Percentiles rank a stretch among this genome's conserved stretches.
Evolutionary conservation across 257 asterid species (phyloP).

Genomic region (Sherardia arvensis): DNA sequence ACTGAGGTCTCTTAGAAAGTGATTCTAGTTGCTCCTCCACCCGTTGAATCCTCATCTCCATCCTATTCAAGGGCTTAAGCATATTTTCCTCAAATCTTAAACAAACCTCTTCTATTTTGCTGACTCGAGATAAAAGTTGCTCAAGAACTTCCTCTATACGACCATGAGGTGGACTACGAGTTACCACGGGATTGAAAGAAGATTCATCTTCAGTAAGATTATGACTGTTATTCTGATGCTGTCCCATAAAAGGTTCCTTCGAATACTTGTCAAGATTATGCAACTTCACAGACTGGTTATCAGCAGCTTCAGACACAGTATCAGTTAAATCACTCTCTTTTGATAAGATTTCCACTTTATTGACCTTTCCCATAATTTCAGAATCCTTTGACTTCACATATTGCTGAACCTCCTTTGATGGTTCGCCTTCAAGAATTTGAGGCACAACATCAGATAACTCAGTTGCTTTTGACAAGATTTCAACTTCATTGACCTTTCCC

Average conservation of each 20-base stretch:
- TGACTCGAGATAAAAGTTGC: constrained; percentile 61
- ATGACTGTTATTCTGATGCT: constrained; percentile 11
- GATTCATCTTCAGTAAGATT: constrained; percentile 1
- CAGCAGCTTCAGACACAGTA: constrained; percentile 15
- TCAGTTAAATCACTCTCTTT: constrained; percentile 23
- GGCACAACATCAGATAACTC: constrained; percentile 21
- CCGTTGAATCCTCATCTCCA: constrained; percentile 70
- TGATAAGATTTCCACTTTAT: constrained; percentile 23
- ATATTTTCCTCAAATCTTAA: constrained; percentile 79
- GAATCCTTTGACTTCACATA: constrained; percentile 25
- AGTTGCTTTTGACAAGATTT: constrained; percentile 14
- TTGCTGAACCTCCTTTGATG: constrained; percentile 17
- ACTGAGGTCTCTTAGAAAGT: constrained; percentile 36
- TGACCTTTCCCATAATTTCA: constrained; percentile 22
- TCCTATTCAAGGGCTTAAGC: constrained; percentile 70
- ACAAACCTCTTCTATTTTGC: constrained; percentile 71
- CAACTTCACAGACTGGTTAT: constrained; percentile 23
- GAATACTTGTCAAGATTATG: constrained; percentile 24
- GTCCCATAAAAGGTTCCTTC: constrained; percentile 22
- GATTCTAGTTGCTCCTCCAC: constrained; percentile 69
- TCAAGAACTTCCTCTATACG: constrained; percentile 54
- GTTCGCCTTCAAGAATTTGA: constrained; percentile 14
- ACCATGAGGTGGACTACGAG: constrained; percentile 19
- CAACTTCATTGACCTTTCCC: constrained; percentile 30
- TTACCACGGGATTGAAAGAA: constrained; percentile 12